Base-by-base conservation (phyloP, 2,329 filamentous ascomycete genomes). In the Claviceps lovelessii region DNA sequence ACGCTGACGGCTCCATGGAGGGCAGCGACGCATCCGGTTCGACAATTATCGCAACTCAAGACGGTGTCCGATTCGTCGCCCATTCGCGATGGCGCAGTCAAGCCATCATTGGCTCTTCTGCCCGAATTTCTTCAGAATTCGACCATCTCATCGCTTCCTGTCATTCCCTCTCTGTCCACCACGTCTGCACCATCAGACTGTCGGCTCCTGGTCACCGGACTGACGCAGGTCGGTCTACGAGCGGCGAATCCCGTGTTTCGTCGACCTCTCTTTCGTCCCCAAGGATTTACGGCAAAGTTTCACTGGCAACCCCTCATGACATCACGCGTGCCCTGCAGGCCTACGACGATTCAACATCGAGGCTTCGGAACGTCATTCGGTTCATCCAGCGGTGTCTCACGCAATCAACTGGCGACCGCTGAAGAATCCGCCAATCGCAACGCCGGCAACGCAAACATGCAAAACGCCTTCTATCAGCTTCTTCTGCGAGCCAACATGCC, bases 361-460 rank as follows among this genome's bases (percentile, higher is more conserved):
- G 70, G 58, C 58, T 58, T 48, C n/a, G 54, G 54, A 19, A 56
- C 54, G 7, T 13, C 51, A 39, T 75, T 76, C 62, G 71, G 74
- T 56, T 70, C 68, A 31, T 66, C 70, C 8, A 74, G 73, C 57
- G 75, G 75, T 23, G 72, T 81, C 54, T 77, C 81, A 49, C 75
- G 78, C 57, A 82, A 77, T 59, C 75, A 91, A 55, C 80, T 98
- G 39, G 89, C 90, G 39, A 86, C 88, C 61, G 79, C 90, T 61
- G 93, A 98, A 72, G 86, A 90, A 67, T 86, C 87, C 29, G 94
- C 93, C 42, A 98, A 97, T 71, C 86, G 89, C 69, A 95, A 95
- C 63, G 89, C 93, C 1, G 80, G 76, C 57, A 97, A 89, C 68
- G 85, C 90, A 33, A 86, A 86, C 47, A 84, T 90, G 23, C 93